Base-by-base conservation (phyloP, 2,329 filamentous ascomycete species). In the Colletotrichum spaethianum region DNA sequence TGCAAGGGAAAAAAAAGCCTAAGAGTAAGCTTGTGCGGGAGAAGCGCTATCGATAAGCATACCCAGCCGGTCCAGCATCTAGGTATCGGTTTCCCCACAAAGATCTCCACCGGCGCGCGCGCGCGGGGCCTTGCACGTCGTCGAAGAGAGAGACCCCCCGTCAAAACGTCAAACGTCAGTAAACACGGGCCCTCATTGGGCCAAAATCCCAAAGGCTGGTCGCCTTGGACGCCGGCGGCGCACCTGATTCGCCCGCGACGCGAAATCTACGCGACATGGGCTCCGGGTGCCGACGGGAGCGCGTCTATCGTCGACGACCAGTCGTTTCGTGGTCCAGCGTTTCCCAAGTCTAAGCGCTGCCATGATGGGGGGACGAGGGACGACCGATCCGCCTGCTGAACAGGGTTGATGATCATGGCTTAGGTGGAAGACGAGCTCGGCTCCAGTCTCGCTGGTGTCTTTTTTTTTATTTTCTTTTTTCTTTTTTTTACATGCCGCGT, bases 11-110 rank as follows among this genome's bases (percentile, higher is more conserved):
- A n/a, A 20, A 44, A 55, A 31, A 11, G 38, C 18, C 31, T n/a
- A 28, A 31, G 5, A 46, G 40, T 40, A 46, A n/a, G 12, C 12
- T 36, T 46, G n/a, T 67, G 63, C 14, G 63, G 67, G 63, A 71
- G 68, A 68, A 71, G 68, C 57, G 63, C 64, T 71, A 71, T 71
- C 68, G 68, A 71, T 71, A 71, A 71, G 63, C 59, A n/a, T 23
- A 11, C 16, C 31, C 14, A 31, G 33, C 9, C 31, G 28, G 26
- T 28, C 33, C 31, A 53, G 42, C 18, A 9, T 26, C 23, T 5
- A n/a, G n/a, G n/a, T n/a, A 18, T 46, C 40, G n/a, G 42, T 36
- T 20, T 38, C 31, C n/a, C 59, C 59, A 63, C n/a, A 31, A 50
- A 42, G n/a, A 48, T 60, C n/a, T 36, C 59, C 59, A 62, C 59